These are phyloP conservation scores for Trichophyton equinum DNA, from an alignment of 2,329 filamentous ascomycete species.

Conservation along the genomic window DNA sequence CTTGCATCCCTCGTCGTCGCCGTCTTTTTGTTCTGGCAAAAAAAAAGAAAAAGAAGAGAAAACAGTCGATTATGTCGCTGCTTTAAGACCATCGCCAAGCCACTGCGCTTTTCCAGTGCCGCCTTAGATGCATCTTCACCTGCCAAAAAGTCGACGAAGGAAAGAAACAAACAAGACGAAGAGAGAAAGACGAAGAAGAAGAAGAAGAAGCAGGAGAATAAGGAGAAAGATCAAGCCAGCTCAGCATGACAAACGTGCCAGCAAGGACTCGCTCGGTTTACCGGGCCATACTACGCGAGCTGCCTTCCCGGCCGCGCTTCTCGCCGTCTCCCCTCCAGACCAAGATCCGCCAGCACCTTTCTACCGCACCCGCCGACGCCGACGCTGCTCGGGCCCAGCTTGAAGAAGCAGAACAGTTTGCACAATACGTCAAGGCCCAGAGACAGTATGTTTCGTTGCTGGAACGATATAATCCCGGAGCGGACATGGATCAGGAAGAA, in stretches of 20 bases:
- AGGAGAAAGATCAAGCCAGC: background rate
- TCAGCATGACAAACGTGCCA: slow-evolving; percentile 10
- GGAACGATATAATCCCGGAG: slow-evolving; percentile 87
- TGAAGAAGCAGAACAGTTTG: slow-evolving; percentile 59
- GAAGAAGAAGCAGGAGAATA: background rate
- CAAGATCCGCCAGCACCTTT: slow-evolving; percentile 54
- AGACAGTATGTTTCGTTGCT: slow-evolving; percentile 66
- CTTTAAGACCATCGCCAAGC: background rate
- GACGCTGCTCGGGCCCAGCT: slow-evolving; percentile 23
- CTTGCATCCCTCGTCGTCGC: background rate
- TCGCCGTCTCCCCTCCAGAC: slow-evolving; percentile 56
- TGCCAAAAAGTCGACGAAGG: background rate
- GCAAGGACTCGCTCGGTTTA: slow-evolving; percentile 60
- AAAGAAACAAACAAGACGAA: background rate
- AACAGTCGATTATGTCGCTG: background rate
- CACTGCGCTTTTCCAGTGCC: background rate
- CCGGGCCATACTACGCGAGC: slow-evolving; percentile 75
- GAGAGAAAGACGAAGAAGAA: background rate
- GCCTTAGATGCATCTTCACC: background rate
- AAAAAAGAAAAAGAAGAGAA: background rate
- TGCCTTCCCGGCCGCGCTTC: slow-evolving; percentile 56
- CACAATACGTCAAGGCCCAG: slow-evolving; percentile 75
- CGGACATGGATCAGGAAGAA: slow-evolving; percentile 76
- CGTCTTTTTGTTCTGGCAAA: background rate
- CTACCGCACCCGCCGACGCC: slow-evolving; percentile 23